phyloP scores from a whole-genome alignment of 2,329 filamentous ascomycete genomes.

The Teratosphaeria gauchensis region DNA sequence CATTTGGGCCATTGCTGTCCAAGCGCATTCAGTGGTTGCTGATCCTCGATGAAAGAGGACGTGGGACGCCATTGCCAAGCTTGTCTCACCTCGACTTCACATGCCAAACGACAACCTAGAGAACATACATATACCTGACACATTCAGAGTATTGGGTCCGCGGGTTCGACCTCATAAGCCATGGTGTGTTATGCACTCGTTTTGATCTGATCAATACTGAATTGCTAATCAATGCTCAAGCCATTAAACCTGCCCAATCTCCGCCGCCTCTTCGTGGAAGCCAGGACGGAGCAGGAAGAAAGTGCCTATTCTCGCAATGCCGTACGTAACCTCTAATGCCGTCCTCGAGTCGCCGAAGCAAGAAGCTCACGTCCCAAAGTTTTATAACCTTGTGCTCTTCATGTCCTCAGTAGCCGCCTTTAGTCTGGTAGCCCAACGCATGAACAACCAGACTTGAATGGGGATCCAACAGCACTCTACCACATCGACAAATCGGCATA shows the following conservation, averaged over 20 bases:
- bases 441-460: slow-evolving; percentile 39
- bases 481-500: too few species aligned
- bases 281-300: slow-evolving; percentile 85
- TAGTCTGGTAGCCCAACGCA: slow-evolving; percentile 81
- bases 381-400: slow-evolving; percentile 95
- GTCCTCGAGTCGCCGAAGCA: background rate
- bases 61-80: background rate
- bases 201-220: background rate
- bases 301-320: slow-evolving; percentile 88
- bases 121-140: background rate
- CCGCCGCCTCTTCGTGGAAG: slow-evolving; percentile 91
- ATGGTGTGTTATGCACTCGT: background rate
- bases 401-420: slow-evolving; percentile 94
- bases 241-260: slow-evolving; percentile 82
- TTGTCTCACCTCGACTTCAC: background rate
- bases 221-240: slow-evolving; percentile 18
- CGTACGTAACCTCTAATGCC: slow-evolving; percentile 43
- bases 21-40: background rate
- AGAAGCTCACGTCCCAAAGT: slow-evolving; percentile 44
- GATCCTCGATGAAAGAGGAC: background rate
- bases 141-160: too few species aligned
- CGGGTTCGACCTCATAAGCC: background rate
- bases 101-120: background rate
- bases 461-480: background rate
- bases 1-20: background rate